Evolutionary conservation across 257 asterid species (phyloP), one percentile per base, ranked within the genome.

Genomic region (Nicotiana benthamiana): DNA sequence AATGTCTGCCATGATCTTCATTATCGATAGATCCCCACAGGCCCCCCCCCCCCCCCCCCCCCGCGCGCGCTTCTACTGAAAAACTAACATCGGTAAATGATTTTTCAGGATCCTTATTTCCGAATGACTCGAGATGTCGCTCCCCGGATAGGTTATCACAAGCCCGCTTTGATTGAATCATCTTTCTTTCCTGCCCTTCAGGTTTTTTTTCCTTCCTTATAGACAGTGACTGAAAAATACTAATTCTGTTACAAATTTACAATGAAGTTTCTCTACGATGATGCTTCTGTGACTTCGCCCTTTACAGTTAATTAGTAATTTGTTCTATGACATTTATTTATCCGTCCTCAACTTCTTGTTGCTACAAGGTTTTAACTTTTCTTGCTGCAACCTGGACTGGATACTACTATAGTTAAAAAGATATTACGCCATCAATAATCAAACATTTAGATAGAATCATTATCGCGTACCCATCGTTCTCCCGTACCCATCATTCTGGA

Each of bases 51-150:
- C 52, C 15, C 0, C 5, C 3, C 16, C 10, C 10, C 2, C 52
- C 52, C 15, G 13, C 28, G 22, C 22, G n/a, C 20, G n/a, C 0
- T 46, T 46, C 60, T 72, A 15, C 40, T 72, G 60, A 16, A 72
- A 24, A 72, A 72, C 78, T 72, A 46, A 72, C 78, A 72, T 15
- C 60, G 26, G 24, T 24, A 46, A 64, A 32, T 59, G 79, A 36
- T 63, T 18, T 77, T 87, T 75, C 93, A 95, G 98, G 98, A 95
- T 87, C 98, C 99, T 77, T 95, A 95, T 87, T 95, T 95, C 86
- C 92, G 98, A 83, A 95, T 95, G 99, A 95, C 99, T n/a, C 86
- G 99, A 74, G 99, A 95, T 84, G 98, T 95, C 86, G 98, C 99
- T 86, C 98, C 99, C 27, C 89, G 99, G 77, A 68, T 93, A 86